These are phyloP conservation scores for Oidium heveae DNA, from an alignment of 2,329 filamentous ascomycete genomes.

Conservation along the genomic window DNA sequence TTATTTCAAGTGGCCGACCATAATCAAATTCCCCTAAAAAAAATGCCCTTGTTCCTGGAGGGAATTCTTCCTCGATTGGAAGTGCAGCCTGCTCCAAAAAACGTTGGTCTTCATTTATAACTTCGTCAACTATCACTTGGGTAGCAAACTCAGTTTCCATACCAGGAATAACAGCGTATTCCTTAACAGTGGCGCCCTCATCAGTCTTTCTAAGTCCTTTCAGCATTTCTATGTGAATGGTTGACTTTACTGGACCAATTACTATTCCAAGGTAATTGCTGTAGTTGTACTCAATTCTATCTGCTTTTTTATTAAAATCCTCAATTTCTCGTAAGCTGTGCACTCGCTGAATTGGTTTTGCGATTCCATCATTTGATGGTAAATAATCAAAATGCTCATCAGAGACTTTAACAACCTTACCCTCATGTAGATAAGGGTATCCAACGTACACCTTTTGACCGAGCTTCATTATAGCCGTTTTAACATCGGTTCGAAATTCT, in stretches of 20 bases:
- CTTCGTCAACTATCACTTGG: slow-evolving; percentile 72
- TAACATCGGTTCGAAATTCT: slow-evolving; percentile 42
- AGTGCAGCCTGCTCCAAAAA: slow-evolving; percentile 80
- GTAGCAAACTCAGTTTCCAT: slow-evolving; percentile 77
- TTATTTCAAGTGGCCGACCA: slow-evolving; percentile 67
- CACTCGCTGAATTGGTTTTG: slow-evolving; percentile 37
- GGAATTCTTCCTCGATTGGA: slow-evolving; percentile 79
- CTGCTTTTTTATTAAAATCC: slow-evolving; percentile 63
- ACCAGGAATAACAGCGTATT: slow-evolving; percentile 67
- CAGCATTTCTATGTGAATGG: slow-evolving; percentile 82
- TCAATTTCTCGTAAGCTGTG: slow-evolving; percentile 55
- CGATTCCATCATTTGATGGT: slow-evolving; percentile 34
- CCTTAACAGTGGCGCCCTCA: slow-evolving; percentile 72
- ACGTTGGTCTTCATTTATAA: slow-evolving; percentile 71
- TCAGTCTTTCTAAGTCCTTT: slow-evolving; percentile 80
- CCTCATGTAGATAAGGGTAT: slow-evolving; percentile 88
- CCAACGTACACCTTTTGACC: slow-evolving; percentile 75
- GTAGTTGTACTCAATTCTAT: slow-evolving; percentile 64
- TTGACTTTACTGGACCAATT: slow-evolving; percentile 64
- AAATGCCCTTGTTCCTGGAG: slow-evolving; percentile 58
- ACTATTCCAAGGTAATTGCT: slow-evolving; percentile 76
- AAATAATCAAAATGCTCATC: slow-evolving; percentile 85
- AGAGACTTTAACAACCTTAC: slow-evolving; percentile 65
- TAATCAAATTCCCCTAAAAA: slow-evolving; percentile 88
- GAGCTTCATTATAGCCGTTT: slow-evolving; percentile 52